These are phyloP conservation scores for Populus hybrid DNA, from an alignment of 441 rosid species.

Conservation along the genomic window DNA sequence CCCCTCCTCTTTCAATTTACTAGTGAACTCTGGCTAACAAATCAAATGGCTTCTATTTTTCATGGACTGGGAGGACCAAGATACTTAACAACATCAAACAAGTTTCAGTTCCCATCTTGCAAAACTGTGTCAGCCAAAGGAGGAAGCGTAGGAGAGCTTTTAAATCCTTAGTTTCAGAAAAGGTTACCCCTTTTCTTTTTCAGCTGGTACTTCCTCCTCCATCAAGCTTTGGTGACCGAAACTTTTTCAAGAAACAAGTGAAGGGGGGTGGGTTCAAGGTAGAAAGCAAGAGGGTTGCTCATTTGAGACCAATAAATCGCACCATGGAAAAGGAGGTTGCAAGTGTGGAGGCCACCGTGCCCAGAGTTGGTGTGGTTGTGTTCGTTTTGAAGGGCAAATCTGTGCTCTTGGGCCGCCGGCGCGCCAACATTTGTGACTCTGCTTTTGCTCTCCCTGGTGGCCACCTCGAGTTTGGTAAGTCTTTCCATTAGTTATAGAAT, in stretches of 20 bases:
- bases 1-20: not conserved
- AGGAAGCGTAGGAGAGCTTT: too few relatives aligned
- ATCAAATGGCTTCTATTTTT: not conserved
- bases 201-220: not conserved
- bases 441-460: not conserved
- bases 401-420: not conserved
- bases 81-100: not conserved
- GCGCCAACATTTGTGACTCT: not conserved
- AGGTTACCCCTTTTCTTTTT: too few relatives aligned
- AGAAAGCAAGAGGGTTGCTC: not conserved
- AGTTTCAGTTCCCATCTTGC: not conserved
- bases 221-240: not conserved
- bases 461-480: not conserved
- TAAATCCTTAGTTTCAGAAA: too few relatives aligned
- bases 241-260: too few relatives aligned
- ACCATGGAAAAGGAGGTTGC: not conserved
- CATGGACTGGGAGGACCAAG: not conserved
- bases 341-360: not conserved
- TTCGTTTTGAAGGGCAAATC: not conserved
- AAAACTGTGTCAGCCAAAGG: not conserved
- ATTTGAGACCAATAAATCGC: not conserved
- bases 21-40: not conserved
- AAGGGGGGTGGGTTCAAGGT: not conserved
- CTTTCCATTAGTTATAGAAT: not conserved
- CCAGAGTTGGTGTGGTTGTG: not conserved